Evolutionary conservation across 768 basidiomycete genomes (phyloP).

Genomic region (Leccinum uliginosum): DNA sequence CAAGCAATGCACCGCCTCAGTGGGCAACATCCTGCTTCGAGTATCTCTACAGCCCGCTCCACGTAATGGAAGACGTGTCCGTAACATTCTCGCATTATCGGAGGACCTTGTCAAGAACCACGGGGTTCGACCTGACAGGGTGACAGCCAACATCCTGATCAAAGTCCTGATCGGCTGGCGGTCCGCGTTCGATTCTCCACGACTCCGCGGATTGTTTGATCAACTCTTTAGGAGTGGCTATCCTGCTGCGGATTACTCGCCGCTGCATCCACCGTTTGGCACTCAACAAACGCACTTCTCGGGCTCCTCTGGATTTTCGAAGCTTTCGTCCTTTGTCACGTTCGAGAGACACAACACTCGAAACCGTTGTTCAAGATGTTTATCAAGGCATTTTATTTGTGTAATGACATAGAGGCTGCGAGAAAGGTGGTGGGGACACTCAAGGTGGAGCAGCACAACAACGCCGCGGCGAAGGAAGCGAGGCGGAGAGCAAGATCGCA

Average conservation of each 20-base stretch:
- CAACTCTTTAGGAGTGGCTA: slow-evolving; percentile 58
- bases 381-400: slow-evolving; percentile 55
- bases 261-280: slow-evolving; percentile 42
- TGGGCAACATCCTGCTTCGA: slow-evolving; percentile 57
- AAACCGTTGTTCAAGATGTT: slow-evolving; percentile 71
- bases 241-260: slow-evolving; percentile 34
- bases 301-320: slow-evolving; percentile 30
- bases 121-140: slow-evolving; percentile 57
- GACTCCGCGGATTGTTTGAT: slow-evolving; percentile 60
- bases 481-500: slow-evolving; percentile 18
- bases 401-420: slow-evolving; percentile 53
- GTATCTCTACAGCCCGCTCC: slow-evolving; percentile 29
- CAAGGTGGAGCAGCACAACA: slow-evolving; percentile 35
- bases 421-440: slow-evolving; percentile 51
- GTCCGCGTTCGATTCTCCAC: slow-evolving; percentile 35
- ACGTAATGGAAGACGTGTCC: slow-evolving; percentile 44
- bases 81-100: slow-evolving; percentile 37
- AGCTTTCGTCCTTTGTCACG: slow-evolving; percentile 41
- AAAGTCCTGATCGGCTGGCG: slow-evolving; percentile 56
- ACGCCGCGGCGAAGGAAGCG: slow-evolving; percentile 7
- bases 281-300: slow-evolving; percentile 24
- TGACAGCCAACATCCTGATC: slow-evolving; percentile 67
- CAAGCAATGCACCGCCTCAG: slow-evolving; percentile 34
- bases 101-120: slow-evolving; percentile 39
- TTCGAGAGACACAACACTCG: slow-evolving; percentile 59